These are phyloP conservation scores for Scortechinia acanthostroma DNA, from an alignment of 2,329 filamentous ascomycete species.

Conservation along the genomic window DNA sequence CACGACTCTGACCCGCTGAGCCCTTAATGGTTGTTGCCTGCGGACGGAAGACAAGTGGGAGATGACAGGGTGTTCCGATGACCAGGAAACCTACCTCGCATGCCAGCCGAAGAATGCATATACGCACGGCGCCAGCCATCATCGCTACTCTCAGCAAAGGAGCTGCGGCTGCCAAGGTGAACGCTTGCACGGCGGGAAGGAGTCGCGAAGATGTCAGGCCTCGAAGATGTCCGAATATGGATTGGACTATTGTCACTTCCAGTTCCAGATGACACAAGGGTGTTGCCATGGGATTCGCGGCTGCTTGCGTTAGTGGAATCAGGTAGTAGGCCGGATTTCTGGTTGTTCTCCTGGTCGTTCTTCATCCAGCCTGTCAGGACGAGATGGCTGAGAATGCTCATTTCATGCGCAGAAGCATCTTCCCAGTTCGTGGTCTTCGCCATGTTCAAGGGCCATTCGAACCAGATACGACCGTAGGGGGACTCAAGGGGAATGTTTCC, in stretches of 20 bases:
- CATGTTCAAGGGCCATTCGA: not conserved
- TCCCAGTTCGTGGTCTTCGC: not conserved
- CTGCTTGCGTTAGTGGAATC: too few relatives aligned
- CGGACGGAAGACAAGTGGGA: too few relatives aligned
- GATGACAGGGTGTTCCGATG: slow-evolving; percentile 1
- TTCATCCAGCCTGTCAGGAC: not conserved
- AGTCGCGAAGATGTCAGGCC: not conserved
- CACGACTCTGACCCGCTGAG: too few relatives aligned
- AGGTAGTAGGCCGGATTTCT: too few relatives aligned
- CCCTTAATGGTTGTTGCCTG: too few relatives aligned
- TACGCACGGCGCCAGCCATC: not conserved
- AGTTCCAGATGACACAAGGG: too few relatives aligned
- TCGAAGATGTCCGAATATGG: not conserved
- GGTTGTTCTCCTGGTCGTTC: not conserved
- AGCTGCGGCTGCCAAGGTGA: not conserved
- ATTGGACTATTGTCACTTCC: too few relatives aligned
- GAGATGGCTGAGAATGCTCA: not conserved
- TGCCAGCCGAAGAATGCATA: not conserved
- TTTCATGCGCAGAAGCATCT: not conserved
- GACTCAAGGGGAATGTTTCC: not conserved
- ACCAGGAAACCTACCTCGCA: not conserved
- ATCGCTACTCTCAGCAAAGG: not conserved
- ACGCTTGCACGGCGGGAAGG: not conserved
- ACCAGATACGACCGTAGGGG: not conserved
- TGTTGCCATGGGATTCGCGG: too few relatives aligned